Conservation (phyloP, 2,329 filamentous ascomycete species). For the Anthostomella pinea region DNA sequence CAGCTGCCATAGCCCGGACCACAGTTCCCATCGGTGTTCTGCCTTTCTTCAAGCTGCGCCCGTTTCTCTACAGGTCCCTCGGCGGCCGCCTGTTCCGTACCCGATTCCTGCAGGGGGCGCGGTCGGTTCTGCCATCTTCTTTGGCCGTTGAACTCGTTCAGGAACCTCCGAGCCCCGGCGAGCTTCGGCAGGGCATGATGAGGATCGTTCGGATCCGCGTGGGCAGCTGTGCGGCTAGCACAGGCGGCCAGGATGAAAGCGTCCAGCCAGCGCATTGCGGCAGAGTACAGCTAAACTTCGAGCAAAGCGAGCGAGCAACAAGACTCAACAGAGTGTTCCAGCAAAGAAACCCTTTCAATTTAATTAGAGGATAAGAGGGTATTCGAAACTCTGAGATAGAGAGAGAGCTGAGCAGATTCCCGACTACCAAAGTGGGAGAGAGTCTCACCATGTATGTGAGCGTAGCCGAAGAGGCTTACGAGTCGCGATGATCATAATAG, state of each 20-base stretch:
- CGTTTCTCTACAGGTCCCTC: conserved; percentile 10
- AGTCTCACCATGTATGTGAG: conserved; percentile 11
- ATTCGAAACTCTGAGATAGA: too few species aligned
- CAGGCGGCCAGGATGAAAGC: conserved; percentile 23
- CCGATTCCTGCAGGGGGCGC: conserved; percentile 6
- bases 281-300: background rate
- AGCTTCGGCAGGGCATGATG: conserved; percentile 23
- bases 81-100: conserved; percentile 6
- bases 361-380: too few species aligned
- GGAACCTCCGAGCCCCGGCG: conserved; percentile 26
- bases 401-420: too few species aligned
- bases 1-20: conserved; percentile 25
- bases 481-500: conserved; percentile 10
- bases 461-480: conserved; percentile 4
- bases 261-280: conserved; percentile 23
- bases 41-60: conserved; percentile 20
- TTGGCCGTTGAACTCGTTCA: conserved; percentile 23
- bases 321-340: conserved; percentile 6
- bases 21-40: conserved; percentile 25
- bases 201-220: conserved; percentile 17
- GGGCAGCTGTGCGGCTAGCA: conserved; percentile 26
- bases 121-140: conserved; percentile 21
- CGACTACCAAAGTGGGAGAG: too few species aligned
- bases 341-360: too few species aligned
- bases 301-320: conserved; percentile 11